Evolutionary conservation across 257 asterid species (phyloP), one percentile per base, ranked within the genome.

Genomic region (Solanum appendiculatum): DNA sequence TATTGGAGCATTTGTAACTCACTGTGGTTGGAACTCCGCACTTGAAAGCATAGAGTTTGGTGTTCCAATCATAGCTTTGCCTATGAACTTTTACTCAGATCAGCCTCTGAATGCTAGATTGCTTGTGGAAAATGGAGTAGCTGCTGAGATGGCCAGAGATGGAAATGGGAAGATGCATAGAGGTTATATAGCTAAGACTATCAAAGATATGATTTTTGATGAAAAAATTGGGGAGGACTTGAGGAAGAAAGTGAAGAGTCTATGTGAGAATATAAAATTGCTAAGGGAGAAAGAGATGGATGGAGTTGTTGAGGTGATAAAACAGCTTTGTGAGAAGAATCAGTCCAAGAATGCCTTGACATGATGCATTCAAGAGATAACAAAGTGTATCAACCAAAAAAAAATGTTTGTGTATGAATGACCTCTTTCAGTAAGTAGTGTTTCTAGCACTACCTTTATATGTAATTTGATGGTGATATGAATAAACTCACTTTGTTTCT

Each of bases 341-440:
- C 31, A 73, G 81, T 73, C 9, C 81, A 73, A 21, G 3, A 72
- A 34, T 73, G 31, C 14, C 48, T 73, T 10, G 36, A 73, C 48
- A 73, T 72, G 81, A 73, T 72, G 27, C 46, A 72, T 72, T 72
- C 23, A 34, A 34, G 46, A 72, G 15, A 72, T 20, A 72, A 10
- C 16, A 34, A 13, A 9, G n/a, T 72, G 80, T 10, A 69, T 69
- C 78, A 31, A n/a, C n/a, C n/a, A n/a, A n/a, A n/a, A n/a, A n/a
- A n/a, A 25, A 82, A 87, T 42, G 91, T 94, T 89, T 23, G 0
- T 21, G 82, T 74, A 29, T 74, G 58, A 48, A 15, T 48, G 74
- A 68, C 11, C 39, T 13, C 29, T 23, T 21, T 66, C 3, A 25
- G 73, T 7, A 27, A 25, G 36, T 64, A 13, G 34, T 64, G 73